Percentiles rank a stretch among this genome's conserved stretches.
phyloP scores from a whole-genome alignment of 2,329 filamentous ascomycete species.

The Xylaria sp. region DNA sequence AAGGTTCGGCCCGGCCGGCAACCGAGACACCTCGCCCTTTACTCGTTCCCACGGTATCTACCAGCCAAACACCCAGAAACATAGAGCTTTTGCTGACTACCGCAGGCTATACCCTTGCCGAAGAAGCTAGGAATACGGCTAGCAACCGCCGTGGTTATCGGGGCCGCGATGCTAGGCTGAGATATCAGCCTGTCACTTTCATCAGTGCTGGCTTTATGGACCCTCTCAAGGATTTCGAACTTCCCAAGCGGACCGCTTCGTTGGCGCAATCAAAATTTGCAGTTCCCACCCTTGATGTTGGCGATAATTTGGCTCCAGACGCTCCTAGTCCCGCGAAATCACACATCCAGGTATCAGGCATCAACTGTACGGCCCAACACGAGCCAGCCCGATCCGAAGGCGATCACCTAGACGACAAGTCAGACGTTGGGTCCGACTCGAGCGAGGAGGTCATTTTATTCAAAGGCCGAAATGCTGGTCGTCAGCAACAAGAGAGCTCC shows the following conservation, averaged over 20 bases:
- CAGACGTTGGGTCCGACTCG: constrained; percentile 61
- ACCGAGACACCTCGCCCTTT: constrained; percentile 34
- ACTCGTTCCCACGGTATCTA: constrained; percentile 43
- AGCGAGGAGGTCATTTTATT: constrained; percentile 81
- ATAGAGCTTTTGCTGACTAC: constrained; percentile 33
- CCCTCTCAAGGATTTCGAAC: constrained; percentile 58
- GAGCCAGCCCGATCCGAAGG: background rate
- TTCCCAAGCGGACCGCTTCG: constrained; percentile 28
- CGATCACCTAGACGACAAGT: constrained; percentile 21
- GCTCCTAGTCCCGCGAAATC: background rate
- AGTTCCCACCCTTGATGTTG: constrained; percentile 1
- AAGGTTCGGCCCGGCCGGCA: constrained; percentile 23
- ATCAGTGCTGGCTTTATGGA: constrained; percentile 65
- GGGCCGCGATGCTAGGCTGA: constrained; percentile 56
- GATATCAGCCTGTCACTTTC: constrained; percentile 63
- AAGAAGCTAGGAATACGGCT: constrained; percentile 63
- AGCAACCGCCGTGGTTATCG: constrained; percentile 57
- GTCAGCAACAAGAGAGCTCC: constrained; percentile 29
- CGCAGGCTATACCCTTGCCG: constrained; percentile 56
- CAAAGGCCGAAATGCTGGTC: constrained; percentile 61
- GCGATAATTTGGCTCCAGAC: background rate
- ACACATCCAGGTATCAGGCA: background rate
- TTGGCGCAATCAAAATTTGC: constrained; percentile 19
- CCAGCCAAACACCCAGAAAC: background rate
- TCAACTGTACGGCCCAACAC: background rate